Evolutionary conservation across 495 filamentous ascomycete species (phyloP).

Genomic region (Penicillium coffeae): DNA sequence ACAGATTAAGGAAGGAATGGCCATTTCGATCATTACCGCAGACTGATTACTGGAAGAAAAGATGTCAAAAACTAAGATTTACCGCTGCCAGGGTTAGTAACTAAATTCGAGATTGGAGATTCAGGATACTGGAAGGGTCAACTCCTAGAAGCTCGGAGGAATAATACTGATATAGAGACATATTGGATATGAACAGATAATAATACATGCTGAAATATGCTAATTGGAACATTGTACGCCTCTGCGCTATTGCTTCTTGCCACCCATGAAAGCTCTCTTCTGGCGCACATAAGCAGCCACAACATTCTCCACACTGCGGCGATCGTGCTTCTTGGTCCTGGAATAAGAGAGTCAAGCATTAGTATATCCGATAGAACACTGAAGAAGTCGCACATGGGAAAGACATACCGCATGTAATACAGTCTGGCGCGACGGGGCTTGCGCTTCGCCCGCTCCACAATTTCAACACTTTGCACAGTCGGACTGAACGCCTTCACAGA

Average conservation of each 20-base stretch:
- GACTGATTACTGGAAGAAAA: too few relatives aligned
- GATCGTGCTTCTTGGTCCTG: constrained; percentile 63
- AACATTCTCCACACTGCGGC: constrained; percentile 66
- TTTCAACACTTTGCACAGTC: constrained; percentile 84
- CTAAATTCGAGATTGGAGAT: too few relatives aligned
- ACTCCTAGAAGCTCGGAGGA: not conserved
- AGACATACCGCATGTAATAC: constrained; percentile 81
- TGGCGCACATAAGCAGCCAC: constrained; percentile 64
- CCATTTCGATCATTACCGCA: not conserved
- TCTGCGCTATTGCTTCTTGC: constrained; percentile 21
- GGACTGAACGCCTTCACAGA: constrained; percentile 92
- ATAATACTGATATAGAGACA: constrained; percentile 1
- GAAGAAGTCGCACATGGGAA: constrained; percentile 21
- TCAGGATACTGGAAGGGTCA: too few relatives aligned
- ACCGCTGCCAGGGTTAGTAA: too few relatives aligned
- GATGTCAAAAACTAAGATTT: too few relatives aligned
- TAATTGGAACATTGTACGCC: constrained; percentile 12
- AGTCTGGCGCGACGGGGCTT: constrained; percentile 83
- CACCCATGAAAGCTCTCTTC: constrained; percentile 46
- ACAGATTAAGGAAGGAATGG: not conserved
- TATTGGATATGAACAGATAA: constrained; percentile 33
- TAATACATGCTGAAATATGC: constrained; percentile 38
- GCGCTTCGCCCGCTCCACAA: constrained; percentile 81
- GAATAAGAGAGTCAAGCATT: not conserved
- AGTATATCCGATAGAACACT: constrained; percentile 22